These are phyloP conservation scores for Candida succiphila DNA, from an alignment of 805 yeast species.

Conservation along the genomic window DNA sequence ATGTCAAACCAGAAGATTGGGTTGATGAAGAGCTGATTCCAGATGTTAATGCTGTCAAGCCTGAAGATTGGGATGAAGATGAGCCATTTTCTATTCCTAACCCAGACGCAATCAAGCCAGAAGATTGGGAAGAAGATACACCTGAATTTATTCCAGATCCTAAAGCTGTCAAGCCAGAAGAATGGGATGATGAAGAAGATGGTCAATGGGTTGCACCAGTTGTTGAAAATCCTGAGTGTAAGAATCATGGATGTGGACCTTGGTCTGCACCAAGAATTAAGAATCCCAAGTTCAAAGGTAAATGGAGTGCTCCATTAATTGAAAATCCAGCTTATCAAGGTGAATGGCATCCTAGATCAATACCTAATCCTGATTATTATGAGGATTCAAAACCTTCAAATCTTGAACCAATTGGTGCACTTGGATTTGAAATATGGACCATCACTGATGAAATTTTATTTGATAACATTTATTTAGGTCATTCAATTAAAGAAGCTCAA, in stretches of 20 bases:
- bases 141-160: slow-evolving; percentile 59
- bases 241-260: slow-evolving; percentile 64
- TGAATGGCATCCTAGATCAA: slow-evolving; percentile 58
- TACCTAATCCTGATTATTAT: slow-evolving; percentile 62
- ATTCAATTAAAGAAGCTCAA: slow-evolving; percentile 79
- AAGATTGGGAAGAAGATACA: slow-evolving; percentile 66
- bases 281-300: slow-evolving; percentile 68
- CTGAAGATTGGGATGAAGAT: slow-evolving; percentile 77
- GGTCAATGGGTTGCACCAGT: slow-evolving; percentile 76
- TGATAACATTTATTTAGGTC: slow-evolving; percentile 81
- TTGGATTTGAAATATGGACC: slow-evolving; percentile 88
- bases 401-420: slow-evolving; percentile 60
- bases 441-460: slow-evolving; percentile 68
- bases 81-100: slow-evolving; percentile 59
- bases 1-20: slow-evolving; percentile 73
- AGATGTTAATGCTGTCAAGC: slow-evolving; percentile 63
- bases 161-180: slow-evolving; percentile 53
- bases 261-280: slow-evolving; percentile 63
- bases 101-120: slow-evolving; percentile 60
- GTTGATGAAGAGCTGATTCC: slow-evolving; percentile 57
- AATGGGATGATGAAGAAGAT: slow-evolving; percentile 87
- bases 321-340: slow-evolving; percentile 75
- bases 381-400: slow-evolving; percentile 50
- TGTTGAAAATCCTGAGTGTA: slow-evolving; percentile 68
- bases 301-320: slow-evolving; percentile 63